Base-by-base conservation (phyloP, 495 filamentous ascomycete genomes). In the Talaromyces nanjingensis region DNA sequence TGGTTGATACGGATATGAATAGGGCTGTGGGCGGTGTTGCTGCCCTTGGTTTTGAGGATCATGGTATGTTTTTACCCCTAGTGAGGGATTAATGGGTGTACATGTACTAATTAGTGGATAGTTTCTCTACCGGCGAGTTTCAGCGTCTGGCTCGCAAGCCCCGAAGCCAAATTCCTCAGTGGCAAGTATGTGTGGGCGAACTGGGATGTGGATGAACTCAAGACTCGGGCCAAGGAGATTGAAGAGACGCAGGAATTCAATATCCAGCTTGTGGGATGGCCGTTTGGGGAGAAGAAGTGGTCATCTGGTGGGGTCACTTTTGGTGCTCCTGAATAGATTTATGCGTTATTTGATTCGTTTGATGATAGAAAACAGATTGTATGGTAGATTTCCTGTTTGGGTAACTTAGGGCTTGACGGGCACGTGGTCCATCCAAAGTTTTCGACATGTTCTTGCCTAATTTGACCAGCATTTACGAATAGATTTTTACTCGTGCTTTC, bases 131-230 rank as follows among this genome's bases (percentile, higher is more conserved):
- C 69, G 1, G 69, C 64, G 1, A 61, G 60, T 33, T 74, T 72
- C 45, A 62, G 56, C 60, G 68, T 83, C 1, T 82, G 76, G 71
- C 71, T 82, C 53, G 67, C 73, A 54, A 74, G 70, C 12, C 68
- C 71, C 45, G 68, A 81, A 65, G 75, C 79, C n/a, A 67, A 61
- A 16, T 82, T 79, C 47, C 57, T 82, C 64, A 78, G 73, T n/a
- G 76, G 81, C 0, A 70, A 76, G 60, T 78, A 74, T 59, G 61
- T 82, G 20, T 71, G 67, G 65, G 72, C 71, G 4, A 80, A 82
- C 39, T 84, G 79, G 81, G 82, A 85, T 57, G 78, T 77, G 67
- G 70, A 73, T 5, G 86, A 86, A 65, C 77, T 82, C 12, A 76
- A 78, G 67, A 73, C 72, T 3, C 87, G 83, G 81, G 73, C 88